Evolutionary conservation across 1,284 basidiomycete species (phyloP).

Genomic region (Ceratobasidium sp.): DNA sequence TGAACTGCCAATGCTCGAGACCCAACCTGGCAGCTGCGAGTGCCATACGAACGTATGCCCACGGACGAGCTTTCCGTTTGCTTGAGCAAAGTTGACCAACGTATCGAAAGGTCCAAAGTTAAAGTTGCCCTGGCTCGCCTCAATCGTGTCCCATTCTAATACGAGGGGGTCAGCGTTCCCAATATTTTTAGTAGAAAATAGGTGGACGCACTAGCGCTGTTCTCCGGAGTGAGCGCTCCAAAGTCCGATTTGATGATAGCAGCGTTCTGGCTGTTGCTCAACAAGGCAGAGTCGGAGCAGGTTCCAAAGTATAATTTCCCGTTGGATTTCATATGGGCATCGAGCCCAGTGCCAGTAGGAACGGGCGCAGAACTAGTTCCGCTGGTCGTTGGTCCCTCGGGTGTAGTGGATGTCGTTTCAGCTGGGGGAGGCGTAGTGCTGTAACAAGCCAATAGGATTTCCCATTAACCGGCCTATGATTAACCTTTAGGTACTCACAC

Average conservation of each 20-base stretch:
- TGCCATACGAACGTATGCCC: conserved; percentile 40
- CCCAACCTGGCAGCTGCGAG: conserved; percentile 39
- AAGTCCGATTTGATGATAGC: conserved; percentile 31
- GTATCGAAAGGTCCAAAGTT: conserved; percentile 19
- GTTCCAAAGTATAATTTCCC: conserved; percentile 43
- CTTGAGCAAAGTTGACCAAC: conserved; percentile 23
- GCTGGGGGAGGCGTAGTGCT: neutral
- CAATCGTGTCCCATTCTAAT: conserved; percentile 34
- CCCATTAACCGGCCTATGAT: neutral
- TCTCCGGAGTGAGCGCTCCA: conserved; percentile 29
- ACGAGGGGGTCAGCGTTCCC: too few species aligned
- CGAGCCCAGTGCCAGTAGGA: conserved; percentile 33
- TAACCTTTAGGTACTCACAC: neutral
- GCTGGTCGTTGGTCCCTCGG: conserved; percentile 10
- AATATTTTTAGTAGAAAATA: too few species aligned
- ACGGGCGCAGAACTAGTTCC: conserved; percentile 44
- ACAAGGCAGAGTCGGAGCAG: neutral
- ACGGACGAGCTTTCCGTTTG: conserved; percentile 28
- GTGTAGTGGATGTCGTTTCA: neutral
- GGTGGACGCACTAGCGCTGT: conserved; percentile 25
- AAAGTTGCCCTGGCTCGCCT: conserved; percentile 12
- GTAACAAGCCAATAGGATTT: neutral
- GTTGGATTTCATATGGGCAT: conserved; percentile 10
- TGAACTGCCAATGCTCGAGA: conserved; percentile 46
- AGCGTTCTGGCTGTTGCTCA: conserved; percentile 5